A percentile compares a stretch with the other conserved stretches of the same genome.
These are phyloP conservation scores for Beauveria sp. DNA, from an alignment of 2,329 filamentous ascomycete species.

Conservation along the genomic window DNA sequence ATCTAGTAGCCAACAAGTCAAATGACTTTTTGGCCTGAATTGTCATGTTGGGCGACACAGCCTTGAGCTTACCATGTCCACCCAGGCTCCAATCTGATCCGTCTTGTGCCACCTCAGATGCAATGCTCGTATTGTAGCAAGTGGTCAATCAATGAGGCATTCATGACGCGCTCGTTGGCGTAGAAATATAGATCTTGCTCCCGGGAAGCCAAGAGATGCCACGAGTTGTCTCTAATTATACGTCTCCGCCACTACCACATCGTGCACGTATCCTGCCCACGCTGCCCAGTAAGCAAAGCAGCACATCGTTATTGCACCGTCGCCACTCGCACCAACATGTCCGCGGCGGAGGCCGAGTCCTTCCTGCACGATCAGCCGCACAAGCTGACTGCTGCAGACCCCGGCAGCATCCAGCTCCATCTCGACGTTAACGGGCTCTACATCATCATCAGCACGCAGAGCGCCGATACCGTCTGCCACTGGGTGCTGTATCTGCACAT, in stretches of 20 bases:
- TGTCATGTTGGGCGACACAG: not conserved
- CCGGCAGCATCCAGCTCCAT: not conserved
- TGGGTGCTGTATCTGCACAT: conserved; percentile 8
- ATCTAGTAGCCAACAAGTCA: not conserved
- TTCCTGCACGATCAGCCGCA: not conserved
- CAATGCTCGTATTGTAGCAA: not conserved
- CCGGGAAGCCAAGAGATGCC: not conserved
- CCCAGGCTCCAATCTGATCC: not conserved
- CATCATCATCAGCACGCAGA: conserved; percentile 2
- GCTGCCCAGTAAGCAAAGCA: not conserved
- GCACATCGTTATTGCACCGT: not conserved
- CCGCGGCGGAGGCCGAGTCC: not conserved
- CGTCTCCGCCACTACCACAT: not conserved
- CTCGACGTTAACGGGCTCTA: conserved; percentile 8
- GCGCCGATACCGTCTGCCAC: not conserved
- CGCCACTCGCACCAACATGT: not conserved
- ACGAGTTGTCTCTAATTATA: not conserved
- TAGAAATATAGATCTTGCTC: not conserved
- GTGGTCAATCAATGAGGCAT: not conserved
- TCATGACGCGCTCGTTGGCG: not conserved
- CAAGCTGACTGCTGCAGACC: not conserved
- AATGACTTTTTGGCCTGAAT: too few relatives aligned
- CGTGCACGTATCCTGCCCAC: not conserved
- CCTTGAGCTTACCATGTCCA: not conserved
- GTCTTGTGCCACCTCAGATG: conserved; percentile 1